Evolutionary conservation across 306 rosid genomes (phyloP), one percentile per base, ranked within the genome.

Genomic region (Quercus aquifolioides): DNA sequence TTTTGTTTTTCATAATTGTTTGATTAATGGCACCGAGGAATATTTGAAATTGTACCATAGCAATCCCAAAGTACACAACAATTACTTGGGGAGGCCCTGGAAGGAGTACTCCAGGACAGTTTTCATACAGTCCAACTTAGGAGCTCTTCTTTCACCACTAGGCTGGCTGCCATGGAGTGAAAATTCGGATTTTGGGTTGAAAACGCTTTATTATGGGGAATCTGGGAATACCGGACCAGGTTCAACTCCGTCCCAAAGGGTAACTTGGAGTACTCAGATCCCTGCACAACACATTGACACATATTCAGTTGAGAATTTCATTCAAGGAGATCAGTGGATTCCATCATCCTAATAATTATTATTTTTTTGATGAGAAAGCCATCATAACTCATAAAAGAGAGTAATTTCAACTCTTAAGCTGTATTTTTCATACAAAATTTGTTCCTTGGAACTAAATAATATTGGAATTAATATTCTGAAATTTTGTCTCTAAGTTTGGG

Each of bases 1-100:
- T 3, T 91, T 89, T 15, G 96, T 95, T 10, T 95, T 95, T 79
- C 78, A 83, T 1, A 93, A 88, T 26, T 95, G 96, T 59, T 38
- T 81, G 80, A 75, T 95, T 13, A 95, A 90, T 35, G 99, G 98
- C 20, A 95, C 98, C 0, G 83, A 85, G 52, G 94, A 91, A 19
- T 95, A 90, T 82, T 79, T 93, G 94, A 69, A 62, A 3, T 70
- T 89, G 85, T 95, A 86, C 30, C 43, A 54, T 17, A 85, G 80
- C 85, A 93, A 95, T 1, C 98, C 98, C 5, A 1, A 71, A 19
- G 91, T 87, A 62, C 98, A 95, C 83, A 89, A 64, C 69, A 95
- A 86, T 83, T 95, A 55, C 88, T 83, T 95, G 87, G 99, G 99
- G 25, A 91, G 99, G 90, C 99, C 99, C 1, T 95, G 99, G 99